A percentile compares a stretch with the other conserved stretches of the same genome.
These are phyloP conservation scores for Hypoxylon perforatum DNA, from an alignment of 495 filamentous ascomycete species.

Conservation along the genomic window DNA sequence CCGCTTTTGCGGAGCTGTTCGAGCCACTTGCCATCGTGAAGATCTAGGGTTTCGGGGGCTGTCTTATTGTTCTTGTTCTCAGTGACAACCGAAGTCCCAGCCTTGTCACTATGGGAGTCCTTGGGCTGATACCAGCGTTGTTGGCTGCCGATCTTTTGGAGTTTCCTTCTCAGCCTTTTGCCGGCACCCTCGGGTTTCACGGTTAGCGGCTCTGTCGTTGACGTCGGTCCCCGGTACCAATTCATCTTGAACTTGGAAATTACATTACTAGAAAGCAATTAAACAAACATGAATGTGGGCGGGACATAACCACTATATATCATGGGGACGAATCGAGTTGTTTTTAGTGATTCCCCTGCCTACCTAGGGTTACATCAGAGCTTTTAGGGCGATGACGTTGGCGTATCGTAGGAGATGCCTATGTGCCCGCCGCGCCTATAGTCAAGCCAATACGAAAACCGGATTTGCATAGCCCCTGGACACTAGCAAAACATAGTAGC, in stretches of 20 bases:
- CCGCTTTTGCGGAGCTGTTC: slow-evolving; percentile 49
- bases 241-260: slow-evolving; percentile 49
- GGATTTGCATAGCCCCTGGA: slow-evolving; percentile 45
- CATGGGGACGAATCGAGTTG: slow-evolving; percentile 25
- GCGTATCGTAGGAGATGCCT: slow-evolving; percentile 27
- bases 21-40: slow-evolving; percentile 50
- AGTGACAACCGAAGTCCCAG: slow-evolving; percentile 12
- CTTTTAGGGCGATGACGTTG: slow-evolving; percentile 52
- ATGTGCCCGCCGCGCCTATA: slow-evolving; percentile 34
- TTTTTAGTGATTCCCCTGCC: slow-evolving; percentile 35
- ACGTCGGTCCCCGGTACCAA: slow-evolving; percentile 40
- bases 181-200: slow-evolving; percentile 39
- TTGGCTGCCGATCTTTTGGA: slow-evolving; percentile 52
- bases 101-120: slow-evolving; percentile 31
- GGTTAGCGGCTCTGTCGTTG: slow-evolving; percentile 34
- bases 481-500: slow-evolving; percentile 32
- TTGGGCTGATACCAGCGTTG: slow-evolving; percentile 35
- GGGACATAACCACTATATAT: slow-evolving; percentile 38
- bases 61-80: slow-evolving; percentile 42
- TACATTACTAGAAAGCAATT: slow-evolving; percentile 41
- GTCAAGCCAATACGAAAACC: slow-evolving; percentile 48
- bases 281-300: slow-evolving; percentile 9
- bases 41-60: slow-evolving; percentile 33
- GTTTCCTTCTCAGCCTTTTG: slow-evolving; percentile 53
- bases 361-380: slow-evolving; percentile 37